Base-by-base conservation (phyloP, 768 basidiomycete species). In the Pholiota microspora region DNA sequence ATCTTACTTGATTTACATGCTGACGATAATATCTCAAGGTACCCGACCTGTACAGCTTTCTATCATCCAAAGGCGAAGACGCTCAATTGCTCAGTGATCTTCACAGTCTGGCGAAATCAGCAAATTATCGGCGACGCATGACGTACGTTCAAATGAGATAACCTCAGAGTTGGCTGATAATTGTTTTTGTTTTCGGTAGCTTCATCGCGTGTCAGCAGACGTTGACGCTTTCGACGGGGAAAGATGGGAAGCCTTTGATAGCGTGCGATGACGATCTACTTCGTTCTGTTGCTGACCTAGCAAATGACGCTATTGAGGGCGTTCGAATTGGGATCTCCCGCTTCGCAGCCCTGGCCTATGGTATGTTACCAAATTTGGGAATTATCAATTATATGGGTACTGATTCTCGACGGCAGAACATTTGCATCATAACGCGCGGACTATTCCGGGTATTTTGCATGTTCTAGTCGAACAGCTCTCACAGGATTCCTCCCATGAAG, bases 281-380 rank as follows among this genome's bases (percentile, higher is more conserved):
- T 71, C 67, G 74, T 53, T 70, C 75, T n/a, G 69, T 95, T 16
- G 69, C 74, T 24, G 62, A 66, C 40, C 75, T 95, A 36, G 80
- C 82, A 4, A 65, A 73, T 28, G 95, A 98, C 64, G 63, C 66
- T 31, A 84, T 96, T 10, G 77, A 89, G 48, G 94, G 92, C 56
- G 93, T 97, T 29, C 81, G 93, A 44, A 92, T 97, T 53, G 88
- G 85, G 6, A 78, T 93, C 2, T 87, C 94, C n/a, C 81, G 93
- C 46, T 78, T 92, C 44, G 70, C 85, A 36, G 82, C 82, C 46
- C 62, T 69, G 45, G 66, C 85, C 25, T 76, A 72, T 59, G 78
- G 88, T 89, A 69, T 65, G 83, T 73, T n/a, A n/a, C 29, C 29
- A 49, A 12, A 47, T 47, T 54, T 28, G 53, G 36, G 16, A 34